Evolutionary conservation across 768 basidiomycete genomes (phyloP).

Genomic region (Lactarius deliciosus): DNA sequence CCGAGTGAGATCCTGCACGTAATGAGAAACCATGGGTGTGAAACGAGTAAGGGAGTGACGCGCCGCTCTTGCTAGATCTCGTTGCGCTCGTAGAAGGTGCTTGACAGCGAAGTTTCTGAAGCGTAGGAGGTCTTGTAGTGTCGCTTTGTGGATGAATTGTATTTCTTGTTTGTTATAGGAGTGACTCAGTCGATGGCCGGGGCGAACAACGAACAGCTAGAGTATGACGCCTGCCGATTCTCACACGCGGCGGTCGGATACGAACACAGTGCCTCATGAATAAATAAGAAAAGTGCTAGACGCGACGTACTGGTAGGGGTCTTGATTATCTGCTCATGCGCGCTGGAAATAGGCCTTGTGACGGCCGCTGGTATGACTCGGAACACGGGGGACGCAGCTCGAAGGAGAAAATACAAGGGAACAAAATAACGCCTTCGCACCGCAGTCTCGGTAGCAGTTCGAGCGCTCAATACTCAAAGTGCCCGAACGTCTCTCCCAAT

Average conservation of each 20-base stretch:
- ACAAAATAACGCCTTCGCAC: too few relatives aligned
- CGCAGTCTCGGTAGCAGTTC: conserved; percentile 49
- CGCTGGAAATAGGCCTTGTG: conserved; percentile 61
- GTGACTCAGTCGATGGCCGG: too few relatives aligned
- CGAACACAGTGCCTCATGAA: conserved; percentile 5
- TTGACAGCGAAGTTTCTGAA: too few relatives aligned
- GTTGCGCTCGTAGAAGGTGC: too few relatives aligned
- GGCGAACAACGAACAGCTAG: conserved; percentile 55
- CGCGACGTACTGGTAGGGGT: not conserved
- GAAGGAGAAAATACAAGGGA: too few relatives aligned
- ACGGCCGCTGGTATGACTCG: not conserved
- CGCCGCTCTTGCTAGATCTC: too few relatives aligned
- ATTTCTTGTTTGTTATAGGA: too few relatives aligned
- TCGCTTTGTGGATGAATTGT: too few relatives aligned
- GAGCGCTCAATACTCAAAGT: not conserved
- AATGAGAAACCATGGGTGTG: too few relatives aligned
- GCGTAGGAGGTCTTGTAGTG: too few relatives aligned
- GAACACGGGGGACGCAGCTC: not conserved
- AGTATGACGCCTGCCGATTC: conserved; percentile 86
- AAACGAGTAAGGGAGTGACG: too few relatives aligned
- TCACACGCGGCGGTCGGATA: conserved; percentile 53
- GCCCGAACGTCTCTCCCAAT: conserved; percentile 52
- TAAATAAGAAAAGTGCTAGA: not conserved
- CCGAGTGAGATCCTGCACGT: too few relatives aligned
- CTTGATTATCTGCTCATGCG: conserved; percentile 61